Evolutionary conservation across 2,329 filamentous ascomycete species (phyloP).

Genomic region (Incumbomyces lentus): DNA sequence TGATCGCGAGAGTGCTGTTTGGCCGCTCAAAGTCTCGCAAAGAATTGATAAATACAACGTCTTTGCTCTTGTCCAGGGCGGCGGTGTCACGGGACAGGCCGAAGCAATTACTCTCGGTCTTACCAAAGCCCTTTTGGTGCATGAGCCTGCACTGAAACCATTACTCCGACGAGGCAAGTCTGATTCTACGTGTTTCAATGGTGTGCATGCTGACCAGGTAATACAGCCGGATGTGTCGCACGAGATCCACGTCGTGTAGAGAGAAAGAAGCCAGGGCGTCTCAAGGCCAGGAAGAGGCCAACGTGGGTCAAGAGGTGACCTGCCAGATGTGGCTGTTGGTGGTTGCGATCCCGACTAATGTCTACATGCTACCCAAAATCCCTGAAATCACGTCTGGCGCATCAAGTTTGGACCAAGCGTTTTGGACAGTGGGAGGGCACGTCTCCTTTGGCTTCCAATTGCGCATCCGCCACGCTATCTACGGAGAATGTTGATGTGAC

Average conservation of each 20-base stretch:
- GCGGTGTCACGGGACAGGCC: conserved; percentile 88
- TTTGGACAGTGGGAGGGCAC: too few relatives aligned
- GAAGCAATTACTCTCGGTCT: conserved; percentile 87
- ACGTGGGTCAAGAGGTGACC: conserved; percentile 81
- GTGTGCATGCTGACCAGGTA: conserved; percentile 10
- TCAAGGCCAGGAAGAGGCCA: conserved; percentile 97
- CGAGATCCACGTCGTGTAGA: conserved; percentile 87
- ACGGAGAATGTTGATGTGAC: too few relatives aligned
- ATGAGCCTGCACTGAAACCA: conserved; percentile 86
- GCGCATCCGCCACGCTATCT: too few relatives aligned
- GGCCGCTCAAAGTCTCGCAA: conserved; percentile 74
- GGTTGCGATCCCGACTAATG: too few relatives aligned
- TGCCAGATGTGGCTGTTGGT: too few relatives aligned
- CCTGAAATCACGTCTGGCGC: too few relatives aligned
- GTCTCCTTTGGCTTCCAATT: too few relatives aligned
- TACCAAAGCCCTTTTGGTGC: conserved; percentile 74
- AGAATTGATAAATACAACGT: conserved; percentile 95
- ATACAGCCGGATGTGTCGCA: conserved; percentile 77
- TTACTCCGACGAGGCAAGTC: conserved; percentile 75
- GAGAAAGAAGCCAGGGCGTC: conserved; percentile 91
- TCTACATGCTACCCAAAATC: too few relatives aligned
- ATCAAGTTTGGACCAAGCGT: too few relatives aligned
- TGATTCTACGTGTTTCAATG: not conserved
- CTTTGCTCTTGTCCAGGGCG: conserved; percentile 74
- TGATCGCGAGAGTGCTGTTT: conserved; percentile 87